A percentile compares a stretch with the other conserved stretches of the same genome.
These are phyloP conservation scores for Hirschioporus abietinus DNA, from an alignment of 768 basidiomycete genomes.

Conservation along the genomic window DNA sequence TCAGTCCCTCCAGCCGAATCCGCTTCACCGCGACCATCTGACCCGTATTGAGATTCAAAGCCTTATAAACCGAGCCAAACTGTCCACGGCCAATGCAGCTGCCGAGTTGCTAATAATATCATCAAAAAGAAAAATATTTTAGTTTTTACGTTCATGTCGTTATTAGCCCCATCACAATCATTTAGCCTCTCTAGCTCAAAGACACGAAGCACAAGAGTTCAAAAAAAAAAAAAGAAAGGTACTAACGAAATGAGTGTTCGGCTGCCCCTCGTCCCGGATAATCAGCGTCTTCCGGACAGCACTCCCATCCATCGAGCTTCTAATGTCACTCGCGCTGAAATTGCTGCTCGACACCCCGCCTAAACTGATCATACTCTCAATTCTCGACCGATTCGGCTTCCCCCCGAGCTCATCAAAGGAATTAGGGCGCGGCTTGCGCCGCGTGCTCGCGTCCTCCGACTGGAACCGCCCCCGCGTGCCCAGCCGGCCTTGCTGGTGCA, in stretches of 20 bases:
- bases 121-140: constrained; percentile 9
- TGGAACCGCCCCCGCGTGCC: constrained; percentile 62
- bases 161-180: neutral
- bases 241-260: constrained; percentile 78
- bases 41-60: constrained; percentile 88
- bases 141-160: constrained; percentile 7
- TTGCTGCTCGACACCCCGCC: constrained; percentile 41
- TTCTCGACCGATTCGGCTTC: constrained; percentile 52
- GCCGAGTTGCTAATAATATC: constrained; percentile 75
- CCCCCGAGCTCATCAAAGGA: constrained; percentile 65
- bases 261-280: constrained; percentile 76
- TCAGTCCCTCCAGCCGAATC: constrained; percentile 83
- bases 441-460: constrained; percentile 62
- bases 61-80: constrained; percentile 94
- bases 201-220: constrained; percentile 6
- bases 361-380: constrained; percentile 69
- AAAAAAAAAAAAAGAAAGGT: constrained; percentile 11
- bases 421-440: constrained; percentile 52
- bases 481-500: constrained; percentile 24
- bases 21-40: constrained; percentile 99
- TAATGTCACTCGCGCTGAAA: constrained; percentile 60
- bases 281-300: constrained; percentile 64
- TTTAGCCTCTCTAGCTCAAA: constrained; percentile 8
- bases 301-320: constrained; percentile 52
- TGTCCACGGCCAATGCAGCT: constrained; percentile 97